A percentile compares a stretch with the other conserved stretches of the same genome.
phyloP scores from a whole-genome alignment of 805 yeast species.

The Candida railenensis region DNA sequence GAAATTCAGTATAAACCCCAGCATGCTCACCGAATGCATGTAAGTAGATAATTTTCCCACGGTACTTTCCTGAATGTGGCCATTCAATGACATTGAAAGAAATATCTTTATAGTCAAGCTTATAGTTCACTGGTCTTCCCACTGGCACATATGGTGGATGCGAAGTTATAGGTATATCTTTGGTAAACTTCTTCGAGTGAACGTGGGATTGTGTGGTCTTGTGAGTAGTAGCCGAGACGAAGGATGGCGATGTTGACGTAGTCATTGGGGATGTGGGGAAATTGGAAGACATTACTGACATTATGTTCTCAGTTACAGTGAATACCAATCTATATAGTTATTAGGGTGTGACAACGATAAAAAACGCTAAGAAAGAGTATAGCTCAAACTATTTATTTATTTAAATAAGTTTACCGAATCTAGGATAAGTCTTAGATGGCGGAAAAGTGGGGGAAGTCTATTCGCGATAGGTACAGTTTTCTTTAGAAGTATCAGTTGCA shows the following conservation, averaged over 20 bases:
- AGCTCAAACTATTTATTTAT: no score
- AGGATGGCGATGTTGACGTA: background rate
- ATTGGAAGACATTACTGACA: background rate
- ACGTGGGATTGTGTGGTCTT: background rate
- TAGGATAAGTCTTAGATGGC: no score
- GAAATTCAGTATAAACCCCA: constrained; percentile 46
- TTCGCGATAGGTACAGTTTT: background rate
- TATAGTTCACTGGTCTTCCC: constrained; percentile 22
- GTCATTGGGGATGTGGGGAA: background rate
- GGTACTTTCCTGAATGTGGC: constrained; percentile 28
- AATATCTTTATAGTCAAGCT: constrained; percentile 36
- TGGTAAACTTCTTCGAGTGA: background rate
- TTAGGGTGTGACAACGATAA: no score
- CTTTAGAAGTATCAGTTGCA: background rate
- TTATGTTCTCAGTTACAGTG: no score
- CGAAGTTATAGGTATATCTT: background rate
- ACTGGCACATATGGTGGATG: constrained; percentile 33
- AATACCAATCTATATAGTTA: no score
- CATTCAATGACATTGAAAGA: constrained; percentile 41
- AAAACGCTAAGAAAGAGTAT: no score
- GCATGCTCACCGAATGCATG: constrained; percentile 74
- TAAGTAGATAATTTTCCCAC: constrained; percentile 58
- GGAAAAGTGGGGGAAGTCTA: background rate
- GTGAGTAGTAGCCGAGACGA: background rate
- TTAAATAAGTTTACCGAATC: no score